Conservation (phyloP, 2,329 filamentous ascomycete genomes). For the Colletotrichum scovillei region DNA sequence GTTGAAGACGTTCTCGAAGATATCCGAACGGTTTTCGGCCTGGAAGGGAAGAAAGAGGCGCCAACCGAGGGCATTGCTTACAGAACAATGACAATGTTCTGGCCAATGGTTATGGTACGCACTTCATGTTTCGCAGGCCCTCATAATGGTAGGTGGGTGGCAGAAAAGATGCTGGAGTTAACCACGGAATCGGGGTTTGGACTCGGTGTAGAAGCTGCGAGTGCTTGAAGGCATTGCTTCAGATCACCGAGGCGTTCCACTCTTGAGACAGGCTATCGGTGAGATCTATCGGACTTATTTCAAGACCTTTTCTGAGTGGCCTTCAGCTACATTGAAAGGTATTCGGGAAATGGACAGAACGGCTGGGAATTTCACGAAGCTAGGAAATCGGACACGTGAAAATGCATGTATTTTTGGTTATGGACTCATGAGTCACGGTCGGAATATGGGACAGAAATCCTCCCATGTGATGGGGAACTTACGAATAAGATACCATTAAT, state of each 20-base stretch:
- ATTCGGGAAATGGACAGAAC: neutral
- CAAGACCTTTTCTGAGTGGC: neutral
- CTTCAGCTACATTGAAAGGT: neutral
- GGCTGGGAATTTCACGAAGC: neutral
- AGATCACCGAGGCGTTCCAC: neutral
- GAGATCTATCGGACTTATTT: neutral
- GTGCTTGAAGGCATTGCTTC: neutral
- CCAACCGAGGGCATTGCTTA: conserved; percentile 10
- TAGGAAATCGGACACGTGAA: neutral
- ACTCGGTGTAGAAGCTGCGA: conserved; percentile 15
- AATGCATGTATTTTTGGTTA: neutral
- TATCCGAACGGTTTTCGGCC: conserved; percentile 19
- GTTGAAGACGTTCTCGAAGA: conserved; percentile 13
- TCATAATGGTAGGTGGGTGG: conserved; percentile 16
- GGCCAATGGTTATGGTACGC: conserved; percentile 23
- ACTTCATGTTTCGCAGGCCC: conserved; percentile 24
- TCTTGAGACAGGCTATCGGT: neutral
- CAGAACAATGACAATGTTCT: conserved; percentile 32
- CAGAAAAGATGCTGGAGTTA: conserved; percentile 23
- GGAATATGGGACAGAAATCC: neutral
- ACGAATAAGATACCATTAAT: neutral
- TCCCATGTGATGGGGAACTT: neutral
- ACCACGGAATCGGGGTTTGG: conserved; percentile 26
- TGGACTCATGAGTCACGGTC: neutral
- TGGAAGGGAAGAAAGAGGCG: conserved; percentile 14